phyloP scores from a whole-genome alignment of 495 filamentous ascomycete genomes.

The Lasiosphaeriaceae sp. region DNA sequence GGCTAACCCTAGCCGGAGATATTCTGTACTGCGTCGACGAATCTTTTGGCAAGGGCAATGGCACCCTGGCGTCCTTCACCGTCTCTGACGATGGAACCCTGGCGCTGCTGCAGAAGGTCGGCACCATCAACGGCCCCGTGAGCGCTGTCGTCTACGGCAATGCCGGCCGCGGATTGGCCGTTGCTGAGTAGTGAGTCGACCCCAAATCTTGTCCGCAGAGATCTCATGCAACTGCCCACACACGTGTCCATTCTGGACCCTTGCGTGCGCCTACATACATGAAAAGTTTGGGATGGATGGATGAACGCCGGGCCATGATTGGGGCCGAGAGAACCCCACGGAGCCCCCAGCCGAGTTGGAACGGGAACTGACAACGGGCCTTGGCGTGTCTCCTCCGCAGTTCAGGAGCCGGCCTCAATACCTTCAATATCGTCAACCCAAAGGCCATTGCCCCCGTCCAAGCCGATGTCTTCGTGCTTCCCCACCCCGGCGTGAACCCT shows the following conservation, averaged over 20 bases:
- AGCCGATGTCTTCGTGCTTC: conserved; percentile 49
- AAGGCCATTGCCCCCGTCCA: conserved; percentile 39
- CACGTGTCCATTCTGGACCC: neutral
- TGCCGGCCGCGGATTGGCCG: conserved; percentile 37
- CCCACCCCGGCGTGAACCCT: conserved; percentile 44
- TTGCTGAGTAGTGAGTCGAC: conserved; percentile 46
- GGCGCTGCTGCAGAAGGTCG: conserved; percentile 27
- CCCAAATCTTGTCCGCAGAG: neutral
- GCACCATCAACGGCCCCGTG: conserved; percentile 39
- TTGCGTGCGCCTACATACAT: neutral
- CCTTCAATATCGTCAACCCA: conserved; percentile 22
- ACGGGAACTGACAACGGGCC: conserved; percentile 2
- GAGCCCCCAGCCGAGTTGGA: neutral
- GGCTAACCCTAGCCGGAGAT: conserved; percentile 47
- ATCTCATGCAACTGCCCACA: too few species aligned
- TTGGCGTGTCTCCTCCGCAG: conserved; percentile 4
- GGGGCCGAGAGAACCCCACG: neutral
- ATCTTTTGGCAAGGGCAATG: conserved; percentile 31
- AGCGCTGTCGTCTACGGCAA: conserved; percentile 40
- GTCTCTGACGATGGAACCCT: conserved; percentile 33
- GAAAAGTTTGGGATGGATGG: neutral
- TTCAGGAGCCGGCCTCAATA: conserved; percentile 14
- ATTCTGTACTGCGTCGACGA: conserved; percentile 63
- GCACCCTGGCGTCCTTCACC: conserved; percentile 38
- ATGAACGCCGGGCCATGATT: too few species aligned